Base-by-base conservation (phyloP, 2,329 filamentous ascomycete genomes). In the Diplodia mutila region DNA sequence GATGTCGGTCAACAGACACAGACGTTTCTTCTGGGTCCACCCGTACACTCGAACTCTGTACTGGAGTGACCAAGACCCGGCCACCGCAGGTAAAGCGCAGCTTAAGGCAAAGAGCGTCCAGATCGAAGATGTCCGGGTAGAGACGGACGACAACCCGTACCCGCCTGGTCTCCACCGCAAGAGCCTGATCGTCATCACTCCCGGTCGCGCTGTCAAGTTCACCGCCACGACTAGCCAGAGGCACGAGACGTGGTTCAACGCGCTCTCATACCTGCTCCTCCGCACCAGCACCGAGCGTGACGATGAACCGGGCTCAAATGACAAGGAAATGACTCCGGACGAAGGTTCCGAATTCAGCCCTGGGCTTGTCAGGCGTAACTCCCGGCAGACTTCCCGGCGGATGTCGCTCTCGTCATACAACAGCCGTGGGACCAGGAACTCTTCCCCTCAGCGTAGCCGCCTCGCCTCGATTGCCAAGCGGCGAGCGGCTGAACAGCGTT, bases 211-310 rank as follows among this genome's bases (percentile, higher is more conserved):
- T 18, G 88, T 99, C 80, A 94, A 97, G 79, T 97, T 99, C 72
- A 99, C 95, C 1, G 96, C 94, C 70, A 90, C 92, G 2, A 99
- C 95, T 3, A 91, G 93, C 46, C 93, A 97, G 77, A 87, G 95
- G 69, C 95, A 99, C 75, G 95, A 99, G 82, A 98, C 94, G 0
- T 99, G 95, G 95, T 97, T 95, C 85, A 98, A 98, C 75, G 94
- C 95, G 0, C 85, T 99, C 66, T 97, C 93, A 1, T 99, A 99
- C 77, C 86, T 99, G 16, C 85, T 98, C 42, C 85, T 97, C 34
- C 89, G 94, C 54, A 93, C 90, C 29, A 83, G 80, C 29, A 79
- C 85, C 18, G 82, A 83, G 57, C 74, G 78, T 66, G 79, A 86
- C 23, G 89, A 90, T 46, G 85, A 87, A 63, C 82, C 86, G 53